Conservation (phyloP, 2,329 filamentous ascomycete genomes). For the Pseudogymnoascus sp. region DNA sequence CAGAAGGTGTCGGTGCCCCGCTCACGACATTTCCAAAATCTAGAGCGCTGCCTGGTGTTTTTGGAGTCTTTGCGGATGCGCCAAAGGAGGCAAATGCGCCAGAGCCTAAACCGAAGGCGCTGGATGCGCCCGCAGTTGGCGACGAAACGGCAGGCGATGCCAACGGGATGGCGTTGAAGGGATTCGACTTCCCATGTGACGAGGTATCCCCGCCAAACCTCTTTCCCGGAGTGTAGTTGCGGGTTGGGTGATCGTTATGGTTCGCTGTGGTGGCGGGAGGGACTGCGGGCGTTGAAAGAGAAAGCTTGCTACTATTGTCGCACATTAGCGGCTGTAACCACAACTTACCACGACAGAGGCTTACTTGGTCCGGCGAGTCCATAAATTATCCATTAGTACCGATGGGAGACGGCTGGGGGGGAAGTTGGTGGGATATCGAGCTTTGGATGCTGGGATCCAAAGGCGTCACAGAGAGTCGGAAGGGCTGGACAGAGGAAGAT, state of each 20-base stretch:
- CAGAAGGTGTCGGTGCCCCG: constrained; percentile 44
- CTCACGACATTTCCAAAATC: constrained; percentile 57
- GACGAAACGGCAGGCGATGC: constrained; percentile 62
- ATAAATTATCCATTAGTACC: constrained; percentile 38
- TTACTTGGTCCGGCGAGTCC: constrained; percentile 79
- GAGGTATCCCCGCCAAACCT: constrained; percentile 65
- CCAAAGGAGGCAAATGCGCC: constrained; percentile 97
- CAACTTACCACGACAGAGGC: constrained; percentile 19
- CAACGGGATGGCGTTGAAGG: constrained; percentile 68
- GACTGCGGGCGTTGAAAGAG: constrained; percentile 49
- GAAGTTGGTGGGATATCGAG: constrained; percentile 11
- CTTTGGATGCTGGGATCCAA: constrained; percentile 9
- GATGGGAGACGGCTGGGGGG: neutral
- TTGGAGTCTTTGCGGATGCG: constrained; percentile 71
- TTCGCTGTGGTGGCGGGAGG: constrained; percentile 32
- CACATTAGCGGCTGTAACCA: constrained; percentile 17
- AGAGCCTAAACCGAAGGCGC: constrained; percentile 86
- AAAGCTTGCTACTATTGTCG: constrained; percentile 62
- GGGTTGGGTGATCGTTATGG: constrained; percentile 45
- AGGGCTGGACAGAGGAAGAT: constrained; percentile 10
- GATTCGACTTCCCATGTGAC: constrained; percentile 66
- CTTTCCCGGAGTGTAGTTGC: constrained; percentile 59
- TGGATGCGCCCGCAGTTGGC: constrained; percentile 68
- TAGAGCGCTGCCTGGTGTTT: constrained; percentile 71
- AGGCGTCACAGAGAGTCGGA: constrained; percentile 4